A percentile compares a stretch with the other conserved stretches of the same genome.
These are phyloP conservation scores for Pleomassaria siparia DNA, from an alignment of 2,329 filamentous ascomycete genomes.

Conservation along the genomic window DNA sequence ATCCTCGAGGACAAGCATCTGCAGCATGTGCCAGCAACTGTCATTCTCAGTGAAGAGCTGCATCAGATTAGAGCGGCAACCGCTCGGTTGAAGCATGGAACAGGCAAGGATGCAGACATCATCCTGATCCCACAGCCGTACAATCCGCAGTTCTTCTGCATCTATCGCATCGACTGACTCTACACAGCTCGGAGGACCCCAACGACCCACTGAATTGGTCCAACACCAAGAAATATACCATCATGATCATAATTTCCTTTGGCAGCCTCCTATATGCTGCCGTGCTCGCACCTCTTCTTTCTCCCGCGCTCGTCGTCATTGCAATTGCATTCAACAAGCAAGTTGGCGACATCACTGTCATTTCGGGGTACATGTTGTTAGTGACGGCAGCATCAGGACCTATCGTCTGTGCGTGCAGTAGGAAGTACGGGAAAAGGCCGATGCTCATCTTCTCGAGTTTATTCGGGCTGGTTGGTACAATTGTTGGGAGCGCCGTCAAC, in stretches of 20 bases:
- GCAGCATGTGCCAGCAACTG: conserved; percentile 37
- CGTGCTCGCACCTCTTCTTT: conserved; percentile 36
- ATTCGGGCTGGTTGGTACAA: conserved; percentile 33
- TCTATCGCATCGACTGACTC: background rate
- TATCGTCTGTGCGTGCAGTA: conserved; percentile 31
- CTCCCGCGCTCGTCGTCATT: conserved; percentile 38
- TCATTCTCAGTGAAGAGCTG: conserved; percentile 32
- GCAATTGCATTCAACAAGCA: conserved; percentile 28
- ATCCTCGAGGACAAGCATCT: conserved; percentile 37
- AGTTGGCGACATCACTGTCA: conserved; percentile 38
- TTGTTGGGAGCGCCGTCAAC: conserved; percentile 27
- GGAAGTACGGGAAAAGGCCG: conserved; percentile 38
- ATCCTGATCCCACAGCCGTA: conserved; percentile 40
- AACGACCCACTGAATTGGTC: conserved; percentile 43
- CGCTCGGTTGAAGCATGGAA: conserved; percentile 34
- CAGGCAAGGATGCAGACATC: conserved; percentile 35
- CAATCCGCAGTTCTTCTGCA: background rate
- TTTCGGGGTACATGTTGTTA: conserved; percentile 42
- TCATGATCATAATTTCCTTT: conserved; percentile 36
- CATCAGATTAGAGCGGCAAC: conserved; percentile 15
- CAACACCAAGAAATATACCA: conserved; percentile 31
- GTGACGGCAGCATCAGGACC: conserved; percentile 39
- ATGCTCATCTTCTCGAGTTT: conserved; percentile 33
- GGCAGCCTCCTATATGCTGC: conserved; percentile 38
- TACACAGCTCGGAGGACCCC: conserved; percentile 29